A percentile compares a stretch with the other conserved stretches of the same genome.
Evolutionary conservation across 116 monocot species (phyloP).

Genomic region (Zostera marina): DNA sequence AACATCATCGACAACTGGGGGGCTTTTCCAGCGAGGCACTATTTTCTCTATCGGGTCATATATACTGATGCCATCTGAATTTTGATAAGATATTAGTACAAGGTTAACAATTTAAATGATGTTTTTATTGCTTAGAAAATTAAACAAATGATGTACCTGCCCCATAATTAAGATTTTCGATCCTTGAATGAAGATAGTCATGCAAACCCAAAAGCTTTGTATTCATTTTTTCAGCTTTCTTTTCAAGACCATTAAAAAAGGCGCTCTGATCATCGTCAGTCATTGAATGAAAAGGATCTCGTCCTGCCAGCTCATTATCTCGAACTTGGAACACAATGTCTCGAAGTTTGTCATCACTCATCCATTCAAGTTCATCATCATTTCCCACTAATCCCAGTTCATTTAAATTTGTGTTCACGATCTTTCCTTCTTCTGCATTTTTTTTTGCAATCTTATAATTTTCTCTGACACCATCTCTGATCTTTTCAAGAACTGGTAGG

Average conservation of each 20-base stretch:
- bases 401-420: slow-evolving; percentile 18
- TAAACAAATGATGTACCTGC: slow-evolving; percentile 23
- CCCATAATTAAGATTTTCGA: slow-evolving; percentile 77
- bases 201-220: slow-evolving; percentile 43
- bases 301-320: slow-evolving; percentile 61
- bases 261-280: slow-evolving; percentile 30
- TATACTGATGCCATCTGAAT: slow-evolving; percentile 80
- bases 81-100: slow-evolving; percentile 4
- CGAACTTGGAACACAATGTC: slow-evolving; percentile 68
- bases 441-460: slow-evolving; percentile 58
- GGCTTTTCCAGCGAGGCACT: slow-evolving; percentile 70
- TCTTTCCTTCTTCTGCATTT: slow-evolving; percentile 25
- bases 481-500: slow-evolving; percentile 36
- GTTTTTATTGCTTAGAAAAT: neutral
- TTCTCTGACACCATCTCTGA: slow-evolving; percentile 41
- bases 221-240: slow-evolving; percentile 50
- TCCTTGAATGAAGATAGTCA: slow-evolving; percentile 61
- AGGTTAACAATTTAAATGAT: neutral
- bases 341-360: slow-evolving; percentile 59
- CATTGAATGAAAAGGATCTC: slow-evolving; percentile 68
- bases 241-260: slow-evolving; percentile 58
- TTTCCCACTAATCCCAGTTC: slow-evolving; percentile 23
- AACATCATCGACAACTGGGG: slow-evolving; percentile 20
- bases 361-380: slow-evolving; percentile 70
- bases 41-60: slow-evolving; percentile 61